These are phyloP conservation scores for Dictyostelium purpureum DNA, from an alignment of 78 protist species.

Conservation along the genomic window DNA sequence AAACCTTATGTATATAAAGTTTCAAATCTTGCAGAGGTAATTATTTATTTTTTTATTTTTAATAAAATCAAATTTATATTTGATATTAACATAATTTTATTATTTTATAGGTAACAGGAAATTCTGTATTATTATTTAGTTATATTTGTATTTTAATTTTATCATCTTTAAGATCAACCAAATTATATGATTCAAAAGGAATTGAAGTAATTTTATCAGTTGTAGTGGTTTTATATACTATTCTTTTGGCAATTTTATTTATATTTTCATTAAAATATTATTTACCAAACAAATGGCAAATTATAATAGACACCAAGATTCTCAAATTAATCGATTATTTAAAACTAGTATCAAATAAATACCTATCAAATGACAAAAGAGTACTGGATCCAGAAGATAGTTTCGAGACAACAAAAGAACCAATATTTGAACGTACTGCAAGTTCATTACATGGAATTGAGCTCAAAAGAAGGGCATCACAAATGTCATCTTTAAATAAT, in stretches of 20 bases:
- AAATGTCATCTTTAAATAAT: neutral
- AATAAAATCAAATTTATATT: no score
- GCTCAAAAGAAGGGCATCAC: neutral
- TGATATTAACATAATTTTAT: no score
- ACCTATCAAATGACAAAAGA: neutral
- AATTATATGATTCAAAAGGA: slow-evolving; percentile 36
- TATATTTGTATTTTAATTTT: slow-evolving; percentile 48
- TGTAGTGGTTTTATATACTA: slow-evolving; percentile 25
- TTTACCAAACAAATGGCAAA: slow-evolving; percentile 36
- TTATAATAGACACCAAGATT: neutral
- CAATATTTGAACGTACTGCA: neutral
- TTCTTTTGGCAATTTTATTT: slow-evolving; percentile 18
- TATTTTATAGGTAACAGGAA: no score
- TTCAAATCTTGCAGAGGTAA: slow-evolving; percentile 9
- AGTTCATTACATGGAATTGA: neutral
- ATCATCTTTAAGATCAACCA: slow-evolving; percentile 19
- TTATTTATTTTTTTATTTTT: no score
- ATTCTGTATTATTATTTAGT: slow-evolving; percentile 33
- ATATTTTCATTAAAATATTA: slow-evolving; percentile 49
- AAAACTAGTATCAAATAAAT: neutral
- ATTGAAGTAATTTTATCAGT: slow-evolving; percentile 45
- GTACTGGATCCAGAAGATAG: neutral
- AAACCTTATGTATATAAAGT: slow-evolving; percentile 42
- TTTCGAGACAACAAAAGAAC: slow-evolving; percentile 10
- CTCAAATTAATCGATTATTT: neutral